Percentiles rank a stretch among this genome's conserved stretches.
Conservation (phyloP, 805 yeast species). For the Spathaspora arborariae region DNA sequence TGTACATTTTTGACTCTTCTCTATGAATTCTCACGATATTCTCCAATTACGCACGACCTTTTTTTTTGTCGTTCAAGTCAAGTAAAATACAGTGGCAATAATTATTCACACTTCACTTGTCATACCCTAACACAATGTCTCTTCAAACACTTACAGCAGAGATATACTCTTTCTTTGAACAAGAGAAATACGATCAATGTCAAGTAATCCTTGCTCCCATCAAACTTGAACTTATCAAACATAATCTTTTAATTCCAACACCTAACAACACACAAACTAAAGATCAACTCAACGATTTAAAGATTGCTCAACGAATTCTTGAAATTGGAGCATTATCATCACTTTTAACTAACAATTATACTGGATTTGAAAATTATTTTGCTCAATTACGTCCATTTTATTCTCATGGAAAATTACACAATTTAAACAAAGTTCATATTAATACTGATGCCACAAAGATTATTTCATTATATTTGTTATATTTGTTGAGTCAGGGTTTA, state of each 20-base stretch:
- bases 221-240: constrained; percentile 75
- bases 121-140: constrained; percentile 38
- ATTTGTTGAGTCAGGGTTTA: constrained; percentile 76
- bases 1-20: too few species aligned
- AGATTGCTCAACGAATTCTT: constrained; percentile 74
- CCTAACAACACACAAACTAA: constrained; percentile 27
- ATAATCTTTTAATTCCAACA: constrained; percentile 69
- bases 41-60: constrained; percentile 2
- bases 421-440: constrained; percentile 36
- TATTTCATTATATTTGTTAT: constrained; percentile 69
- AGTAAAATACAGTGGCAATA: neutral
- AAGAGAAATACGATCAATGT: constrained; percentile 60
- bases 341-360: constrained; percentile 59
- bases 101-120: neutral
- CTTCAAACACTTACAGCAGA: constrained; percentile 68
- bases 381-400: constrained; percentile 80
- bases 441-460: constrained; percentile 53
- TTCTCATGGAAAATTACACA: constrained; percentile 42
- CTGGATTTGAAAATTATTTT: constrained; percentile 66
- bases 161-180: constrained; percentile 60
- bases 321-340: constrained; percentile 86
- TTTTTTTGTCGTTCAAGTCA: neutral
- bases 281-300: constrained; percentile 58
- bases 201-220: constrained; percentile 61
- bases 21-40: neutral